Base-by-base conservation (phyloP, 192 early-diverging fungal genomes). In the Entophlyctis luteolus region DNA sequence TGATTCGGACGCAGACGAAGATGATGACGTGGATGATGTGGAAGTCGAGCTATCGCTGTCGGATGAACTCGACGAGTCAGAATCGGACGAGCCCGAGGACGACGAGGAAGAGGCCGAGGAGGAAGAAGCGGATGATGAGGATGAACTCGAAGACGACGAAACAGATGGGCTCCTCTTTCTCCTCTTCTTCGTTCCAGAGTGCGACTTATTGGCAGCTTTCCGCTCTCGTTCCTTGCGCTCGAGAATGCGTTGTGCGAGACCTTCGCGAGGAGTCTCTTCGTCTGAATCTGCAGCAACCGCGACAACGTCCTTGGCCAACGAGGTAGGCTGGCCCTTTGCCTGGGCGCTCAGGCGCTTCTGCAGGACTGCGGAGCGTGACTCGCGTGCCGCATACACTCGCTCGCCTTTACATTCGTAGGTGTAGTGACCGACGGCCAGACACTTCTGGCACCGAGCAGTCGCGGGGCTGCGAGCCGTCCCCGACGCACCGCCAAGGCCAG, bases 361-460 rank as follows among this genome's bases (percentile, higher is more conserved):
- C 29, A 66, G 63, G 4, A 39, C 34, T 28, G 25, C 22, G 25
- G 52, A 47, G 6, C 63, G 48, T 22, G 63, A 66, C 8, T 48
- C 49, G 16, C 63, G 28, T 25, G 63, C 14, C 6, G 63, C 63
- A 39, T 33, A 66, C 34, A 28, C 33, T 3, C 33, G n/a, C 22
- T 29, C 18, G 42, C 63, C 63, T 10, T 18, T 66, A 37, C 63
- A 66, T 39, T 66, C 63, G 60, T 38, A 66, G 5, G 39, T 31
- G 32, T 54, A 66, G 37, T 55, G 63, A 14, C 63, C 62, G 14
- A 46, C 31, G 8, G 12, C 20, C 34, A 66, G 52, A 55, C 63
- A 66, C 1, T 66, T 66, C 28, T 66, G 63, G 50, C 63, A 66
- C 3, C 63, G 48, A 18, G 39, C 50, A 23, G 31, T 36, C 12